phyloP scores from a whole-genome alignment of 2,329 filamentous ascomycete genomes.

The Cercospora beticola region DNA sequence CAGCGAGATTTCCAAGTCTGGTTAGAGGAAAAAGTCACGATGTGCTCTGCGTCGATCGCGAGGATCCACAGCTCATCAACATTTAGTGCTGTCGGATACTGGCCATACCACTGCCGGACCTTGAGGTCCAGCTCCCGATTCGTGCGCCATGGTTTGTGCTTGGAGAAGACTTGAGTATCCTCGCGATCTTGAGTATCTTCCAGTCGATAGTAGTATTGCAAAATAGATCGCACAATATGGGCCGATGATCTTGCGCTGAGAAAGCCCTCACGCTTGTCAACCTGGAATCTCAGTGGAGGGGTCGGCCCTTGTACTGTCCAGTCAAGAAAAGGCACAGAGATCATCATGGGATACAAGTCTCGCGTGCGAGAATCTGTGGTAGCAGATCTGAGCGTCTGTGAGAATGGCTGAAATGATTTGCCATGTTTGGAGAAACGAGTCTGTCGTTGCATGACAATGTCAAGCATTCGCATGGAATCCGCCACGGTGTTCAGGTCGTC shows the following conservation, averaged over 20 bases:
- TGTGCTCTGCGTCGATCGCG: conserved; percentile 42
- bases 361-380: conserved; percentile 9
- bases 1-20: conserved; percentile 47
- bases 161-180: conserved; percentile 42
- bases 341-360: conserved; percentile 38
- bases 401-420: conserved; percentile 46
- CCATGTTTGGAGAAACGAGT: conserved; percentile 48
- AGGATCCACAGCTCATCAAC: conserved; percentile 48
- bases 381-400: conserved; percentile 34
- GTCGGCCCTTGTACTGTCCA: conserved; percentile 43
- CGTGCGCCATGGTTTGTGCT: conserved; percentile 45
- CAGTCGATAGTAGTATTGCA: conserved; percentile 47
- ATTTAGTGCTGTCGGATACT: conserved; percentile 44
- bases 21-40: conserved; percentile 46
- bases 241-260: conserved; percentile 41
- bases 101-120: conserved; percentile 45
- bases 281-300: conserved; percentile 44
- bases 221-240: conserved; percentile 43
- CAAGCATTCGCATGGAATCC: conserved; percentile 33
- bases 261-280: conserved; percentile 45
- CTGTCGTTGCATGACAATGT: conserved; percentile 41
- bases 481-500: conserved; percentile 25
- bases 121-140: conserved; percentile 46
- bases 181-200: conserved; percentile 48
- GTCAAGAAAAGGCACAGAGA: conserved; percentile 46